Percentiles rank a stretch among this genome's conserved stretches.
Conservation (phyloP, 2,329 filamentous ascomycete species). For the Aspergillus nomiae region DNA sequence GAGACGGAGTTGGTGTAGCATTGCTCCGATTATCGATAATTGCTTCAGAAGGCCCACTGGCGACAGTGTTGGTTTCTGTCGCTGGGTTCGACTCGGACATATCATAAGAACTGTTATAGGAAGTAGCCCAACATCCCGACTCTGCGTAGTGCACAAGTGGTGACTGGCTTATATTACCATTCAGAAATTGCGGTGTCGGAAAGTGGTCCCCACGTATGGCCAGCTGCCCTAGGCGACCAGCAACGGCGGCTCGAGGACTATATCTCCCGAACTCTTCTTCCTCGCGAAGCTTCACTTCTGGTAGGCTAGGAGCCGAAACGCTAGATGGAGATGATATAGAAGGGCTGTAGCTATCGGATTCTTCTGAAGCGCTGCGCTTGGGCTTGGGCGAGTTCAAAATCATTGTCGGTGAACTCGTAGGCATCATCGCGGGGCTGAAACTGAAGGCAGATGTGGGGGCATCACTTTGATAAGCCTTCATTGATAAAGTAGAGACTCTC, state of each 20-base stretch:
- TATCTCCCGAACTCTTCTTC: constrained; percentile 35
- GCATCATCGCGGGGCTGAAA: constrained; percentile 34
- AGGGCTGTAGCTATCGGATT: constrained; percentile 31
- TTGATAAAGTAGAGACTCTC: not conserved
- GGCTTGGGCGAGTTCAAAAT: constrained; percentile 35
- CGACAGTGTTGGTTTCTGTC: constrained; percentile 6
- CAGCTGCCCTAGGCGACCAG: constrained; percentile 42
- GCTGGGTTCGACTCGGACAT: constrained; percentile 24
- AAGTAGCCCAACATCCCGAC: constrained; percentile 16
- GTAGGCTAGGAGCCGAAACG: constrained; percentile 31
- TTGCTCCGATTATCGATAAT: constrained; percentile 12
- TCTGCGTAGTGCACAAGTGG: constrained; percentile 12
- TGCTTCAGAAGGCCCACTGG: constrained; percentile 14
- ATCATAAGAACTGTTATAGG: constrained; percentile 12
- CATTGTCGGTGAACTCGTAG: constrained; percentile 26
- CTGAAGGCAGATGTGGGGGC: constrained; percentile 25
- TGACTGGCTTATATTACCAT: constrained; percentile 15
- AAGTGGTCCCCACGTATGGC: constrained; percentile 38
- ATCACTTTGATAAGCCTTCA: constrained; percentile 19
- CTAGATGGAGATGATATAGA: constrained; percentile 38
- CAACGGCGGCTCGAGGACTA: constrained; percentile 43
- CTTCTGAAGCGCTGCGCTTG: constrained; percentile 38
- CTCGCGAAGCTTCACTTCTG: constrained; percentile 33
- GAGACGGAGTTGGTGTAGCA: constrained; percentile 17
- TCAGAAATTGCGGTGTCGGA: constrained; percentile 19